Evolutionary conservation across 768 basidiomycete species (phyloP).

Genomic region (Podaxis sp.): DNA sequence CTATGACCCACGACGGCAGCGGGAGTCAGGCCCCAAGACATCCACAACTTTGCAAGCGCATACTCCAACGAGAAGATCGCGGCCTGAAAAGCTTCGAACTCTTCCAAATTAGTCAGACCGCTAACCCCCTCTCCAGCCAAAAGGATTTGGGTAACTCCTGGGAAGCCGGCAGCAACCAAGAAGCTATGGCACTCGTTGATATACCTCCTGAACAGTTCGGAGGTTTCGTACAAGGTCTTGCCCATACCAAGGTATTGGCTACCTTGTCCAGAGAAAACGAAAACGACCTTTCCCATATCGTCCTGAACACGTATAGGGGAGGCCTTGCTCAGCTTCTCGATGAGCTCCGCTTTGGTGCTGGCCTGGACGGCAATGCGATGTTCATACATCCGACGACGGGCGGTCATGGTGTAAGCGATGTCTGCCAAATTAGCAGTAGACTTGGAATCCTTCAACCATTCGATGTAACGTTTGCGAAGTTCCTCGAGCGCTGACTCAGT

Average conservation of each 20-base stretch:
- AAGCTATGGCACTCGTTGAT: slow-evolving; percentile 60
- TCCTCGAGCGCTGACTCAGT: slow-evolving; percentile 42
- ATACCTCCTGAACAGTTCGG: slow-evolving; percentile 42
- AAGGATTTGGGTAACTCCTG: slow-evolving; percentile 30
- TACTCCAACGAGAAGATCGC: slow-evolving; percentile 64
- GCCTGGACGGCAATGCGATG: slow-evolving; percentile 53
- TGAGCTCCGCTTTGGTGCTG: slow-evolving; percentile 40
- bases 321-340: slow-evolving; percentile 39
- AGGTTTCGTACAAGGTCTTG: slow-evolving; percentile 46
- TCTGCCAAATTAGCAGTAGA: slow-evolving; percentile 33
- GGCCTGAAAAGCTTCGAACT: slow-evolving; percentile 47
- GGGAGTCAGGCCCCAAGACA: slow-evolving; percentile 64
- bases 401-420: slow-evolving; percentile 66
- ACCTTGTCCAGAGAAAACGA: slow-evolving; percentile 78
- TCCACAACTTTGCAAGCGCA: slow-evolving; percentile 62
- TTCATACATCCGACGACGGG: slow-evolving; percentile 55
- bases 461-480: slow-evolving; percentile 45
- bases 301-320: slow-evolving; percentile 27
- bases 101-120: slow-evolving; percentile 22
- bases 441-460: slow-evolving; percentile 40
- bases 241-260: slow-evolving; percentile 70
- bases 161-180: slow-evolving; percentile 47
- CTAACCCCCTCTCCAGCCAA: slow-evolving; percentile 8
- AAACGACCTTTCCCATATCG: slow-evolving; percentile 39
- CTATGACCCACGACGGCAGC: slow-evolving; percentile 70